These are phyloP conservation scores for Mayamaea pseudoterrestris DNA, from an alignment of 108 stramenopile genomes.

Conservation along the genomic window DNA sequence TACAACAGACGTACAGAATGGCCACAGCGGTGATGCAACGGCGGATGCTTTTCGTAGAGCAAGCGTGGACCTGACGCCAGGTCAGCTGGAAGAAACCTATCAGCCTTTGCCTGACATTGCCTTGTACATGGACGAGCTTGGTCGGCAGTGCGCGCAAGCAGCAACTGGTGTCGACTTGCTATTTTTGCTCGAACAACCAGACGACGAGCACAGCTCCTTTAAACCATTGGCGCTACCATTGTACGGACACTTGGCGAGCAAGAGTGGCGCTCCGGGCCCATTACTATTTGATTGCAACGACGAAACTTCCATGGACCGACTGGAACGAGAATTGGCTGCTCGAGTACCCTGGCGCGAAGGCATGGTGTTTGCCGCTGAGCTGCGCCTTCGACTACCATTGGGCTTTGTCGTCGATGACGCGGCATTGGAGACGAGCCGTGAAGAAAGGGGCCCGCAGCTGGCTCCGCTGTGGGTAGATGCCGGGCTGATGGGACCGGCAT, in stretches of 20 bases:
- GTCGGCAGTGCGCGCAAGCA: constrained; percentile 19
- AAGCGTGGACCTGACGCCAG: constrained; percentile 13
- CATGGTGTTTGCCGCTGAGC: constrained; percentile 19
- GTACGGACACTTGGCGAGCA: constrained; percentile 19
- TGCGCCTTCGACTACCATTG: constrained; percentile 27
- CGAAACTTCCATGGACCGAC: constrained; percentile 1
- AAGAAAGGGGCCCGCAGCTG: constrained; percentile 7
- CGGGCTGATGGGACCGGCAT: constrained; percentile 31
- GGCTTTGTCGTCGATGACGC: constrained; percentile 25
- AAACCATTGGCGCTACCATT: constrained; percentile 25
- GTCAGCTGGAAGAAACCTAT: background rate
- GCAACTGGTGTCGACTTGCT: constrained; percentile 39
- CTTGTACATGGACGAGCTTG: no score
- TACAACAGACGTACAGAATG: no score
- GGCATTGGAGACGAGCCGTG: constrained; percentile 4
- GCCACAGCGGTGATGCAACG: no score
- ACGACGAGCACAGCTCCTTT: background rate
- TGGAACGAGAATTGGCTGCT: constrained; percentile 20
- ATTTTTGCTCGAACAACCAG: constrained; percentile 2
- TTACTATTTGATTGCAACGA: constrained; percentile 11
- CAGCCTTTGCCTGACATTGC: no score
- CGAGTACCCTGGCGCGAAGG: constrained; percentile 9
- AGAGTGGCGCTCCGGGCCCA: constrained; percentile 36
- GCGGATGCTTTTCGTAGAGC: no score
- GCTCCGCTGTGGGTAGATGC: constrained; percentile 11